These are phyloP conservation scores for Curvularia eragrostidis DNA, from an alignment of 2,329 filamentous ascomycete species.

Conservation along the genomic window DNA sequence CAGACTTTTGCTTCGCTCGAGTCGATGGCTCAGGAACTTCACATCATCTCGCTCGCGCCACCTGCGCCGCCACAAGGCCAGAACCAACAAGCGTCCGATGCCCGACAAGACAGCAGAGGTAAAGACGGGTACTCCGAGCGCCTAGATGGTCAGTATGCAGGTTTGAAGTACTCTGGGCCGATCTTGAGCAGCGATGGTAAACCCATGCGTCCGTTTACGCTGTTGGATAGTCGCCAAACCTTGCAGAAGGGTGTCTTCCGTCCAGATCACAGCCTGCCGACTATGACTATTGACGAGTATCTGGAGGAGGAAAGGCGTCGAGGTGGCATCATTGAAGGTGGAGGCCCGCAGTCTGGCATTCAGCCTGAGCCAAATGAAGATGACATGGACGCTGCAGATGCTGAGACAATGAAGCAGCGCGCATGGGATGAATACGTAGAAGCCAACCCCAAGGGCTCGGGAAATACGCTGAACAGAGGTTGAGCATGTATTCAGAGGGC, in stretches of 20 bases:
- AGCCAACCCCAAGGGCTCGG: constrained; percentile 82
- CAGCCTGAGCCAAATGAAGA: constrained; percentile 84
- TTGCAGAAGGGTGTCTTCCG: constrained; percentile 83
- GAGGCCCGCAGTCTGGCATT: constrained; percentile 75
- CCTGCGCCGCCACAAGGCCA: constrained; percentile 54
- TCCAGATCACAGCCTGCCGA: constrained; percentile 89
- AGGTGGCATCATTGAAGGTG: constrained; percentile 90
- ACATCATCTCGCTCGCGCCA: constrained; percentile 80
- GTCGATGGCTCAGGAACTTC: constrained; percentile 80
- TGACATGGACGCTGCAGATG: constrained; percentile 83
- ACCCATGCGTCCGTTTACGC: constrained; percentile 88
- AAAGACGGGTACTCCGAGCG: constrained; percentile 71
- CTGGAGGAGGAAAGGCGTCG: constrained; percentile 85
- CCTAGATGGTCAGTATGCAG: constrained; percentile 65
- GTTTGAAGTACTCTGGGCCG: constrained; percentile 65
- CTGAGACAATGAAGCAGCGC: constrained; percentile 89
- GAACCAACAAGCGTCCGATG: constrained; percentile 49
- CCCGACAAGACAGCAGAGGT: constrained; percentile 56
- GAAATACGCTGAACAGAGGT: constrained; percentile 84
- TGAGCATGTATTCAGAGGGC: constrained; percentile 31
- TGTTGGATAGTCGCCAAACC: constrained; percentile 78
- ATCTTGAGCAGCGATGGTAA: constrained; percentile 80
- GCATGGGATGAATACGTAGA: constrained; percentile 96
- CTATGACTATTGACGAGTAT: constrained; percentile 98
- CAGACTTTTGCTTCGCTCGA: constrained; percentile 88